Evolutionary conservation across 306 rosid genomes (phyloP), one percentile per base, ranked within the genome.

Genomic region (Medicago arabica): DNA sequence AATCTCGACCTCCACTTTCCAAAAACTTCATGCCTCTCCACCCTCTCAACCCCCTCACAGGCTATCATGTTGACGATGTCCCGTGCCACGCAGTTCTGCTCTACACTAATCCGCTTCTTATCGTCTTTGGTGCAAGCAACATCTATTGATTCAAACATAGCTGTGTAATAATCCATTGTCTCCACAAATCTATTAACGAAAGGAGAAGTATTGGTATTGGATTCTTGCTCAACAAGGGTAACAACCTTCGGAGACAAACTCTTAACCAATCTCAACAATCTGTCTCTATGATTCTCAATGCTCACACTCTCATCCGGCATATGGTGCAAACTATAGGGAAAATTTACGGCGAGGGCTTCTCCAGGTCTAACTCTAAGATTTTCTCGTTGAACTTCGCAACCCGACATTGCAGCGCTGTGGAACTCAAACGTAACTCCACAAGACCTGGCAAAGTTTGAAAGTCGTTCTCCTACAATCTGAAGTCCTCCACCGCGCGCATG

Each of bases 251-350:
- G 98, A 1, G 93, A 89, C 69, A 89, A 81, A 82, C 96, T 89
- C 66, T 86, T 89, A 0, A 93, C 90, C 81, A 89, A 69, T 86
- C 98, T 83, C 78, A 93, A 44, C 21, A 91, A 73, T 62, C 96
- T 86, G 71, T 93, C 98, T 69, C 98, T 83, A 34, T 93, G 96
- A 46, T 93, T 93, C 49, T 86, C 81, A 8, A 71, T 86, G 93
- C 96, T 88, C 70, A 93, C 98, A 60, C 98, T 93, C 88, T 93
- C 98, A 51, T 93, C 98, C 2, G 96, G 91, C 96, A 93, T 91
- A 88, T 93, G 98, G 77, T 93, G 98, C 89, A 93, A 72, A 62
- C 86, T 84, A 34, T 63, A 93, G 0, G 98, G 98, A 67, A 91
- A 91, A 58, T 80, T 93, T 39, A 91, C 97, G 1, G 89, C 97